A percentile compares a stretch with the other conserved stretches of the same genome.
phyloP scores from a whole-genome alignment of 805 yeast genomes.

The Brettanomyces anomalus region DNA sequence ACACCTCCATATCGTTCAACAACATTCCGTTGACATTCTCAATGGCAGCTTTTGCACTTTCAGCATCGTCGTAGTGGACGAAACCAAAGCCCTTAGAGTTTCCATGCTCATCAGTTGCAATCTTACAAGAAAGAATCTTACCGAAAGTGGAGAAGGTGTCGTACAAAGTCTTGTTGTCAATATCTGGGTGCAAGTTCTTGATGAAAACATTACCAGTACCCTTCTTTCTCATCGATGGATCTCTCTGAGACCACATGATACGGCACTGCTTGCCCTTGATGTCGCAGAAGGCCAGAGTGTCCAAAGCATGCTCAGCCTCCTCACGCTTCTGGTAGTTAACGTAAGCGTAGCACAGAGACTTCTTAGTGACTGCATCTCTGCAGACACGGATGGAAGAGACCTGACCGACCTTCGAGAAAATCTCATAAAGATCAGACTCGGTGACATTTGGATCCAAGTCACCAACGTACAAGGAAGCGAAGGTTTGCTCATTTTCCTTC shows the following conservation, averaged over 20 bases:
- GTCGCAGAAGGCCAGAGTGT: constrained; percentile 87
- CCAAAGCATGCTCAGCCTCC: constrained; percentile 92
- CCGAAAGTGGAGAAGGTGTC: constrained; percentile 98
- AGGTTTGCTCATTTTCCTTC: constrained; percentile 36
- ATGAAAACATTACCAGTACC: constrained; percentile 97
- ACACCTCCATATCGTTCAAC: constrained; percentile 92
- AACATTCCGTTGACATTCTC: constrained; percentile 98
- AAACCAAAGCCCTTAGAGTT: constrained; percentile 93
- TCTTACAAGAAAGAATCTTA: constrained; percentile 90
- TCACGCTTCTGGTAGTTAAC: constrained; percentile 86
- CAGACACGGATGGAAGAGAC: constrained; percentile 97
- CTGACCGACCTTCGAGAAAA: constrained; percentile 90
- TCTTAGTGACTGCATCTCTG: constrained; percentile 96
- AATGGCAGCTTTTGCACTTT: constrained; percentile 90
- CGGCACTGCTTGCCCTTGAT: constrained; percentile 96
- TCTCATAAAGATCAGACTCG: constrained; percentile 90
- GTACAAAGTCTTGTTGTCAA: constrained; percentile 97
- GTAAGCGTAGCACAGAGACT: constrained; percentile 96
- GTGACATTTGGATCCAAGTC: constrained; percentile 89
- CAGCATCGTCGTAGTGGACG: constrained; percentile 91
- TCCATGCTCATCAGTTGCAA: constrained; percentile 90
- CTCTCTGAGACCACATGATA: constrained; percentile 99
- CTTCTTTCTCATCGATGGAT: constrained; percentile 87
- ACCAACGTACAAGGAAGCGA: constrained; percentile 93
- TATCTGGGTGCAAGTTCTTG: constrained; percentile 96